Percentiles rank a stretch among this genome's conserved stretches.
Conservation (phyloP, 495 filamentous ascomycete species). For the Penicillium riverlandense region DNA sequence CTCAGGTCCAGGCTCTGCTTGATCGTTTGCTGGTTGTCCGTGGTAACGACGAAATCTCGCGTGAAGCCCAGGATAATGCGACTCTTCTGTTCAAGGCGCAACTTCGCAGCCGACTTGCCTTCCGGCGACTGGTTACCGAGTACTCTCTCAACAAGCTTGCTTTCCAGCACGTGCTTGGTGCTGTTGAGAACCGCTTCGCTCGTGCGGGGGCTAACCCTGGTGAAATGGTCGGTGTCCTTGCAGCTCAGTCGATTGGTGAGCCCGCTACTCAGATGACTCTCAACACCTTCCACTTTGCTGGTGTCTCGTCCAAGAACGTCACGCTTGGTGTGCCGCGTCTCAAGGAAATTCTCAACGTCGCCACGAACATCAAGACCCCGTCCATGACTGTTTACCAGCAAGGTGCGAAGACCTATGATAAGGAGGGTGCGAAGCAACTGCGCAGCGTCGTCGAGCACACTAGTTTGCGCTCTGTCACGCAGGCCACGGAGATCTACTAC, state of each 20-base stretch:
- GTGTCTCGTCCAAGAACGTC: slow-evolving; percentile 99
- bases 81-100: slow-evolving; percentile 87
- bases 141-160: slow-evolving; percentile 84
- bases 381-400: slow-evolving; percentile 92
- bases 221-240: slow-evolving; percentile 98
- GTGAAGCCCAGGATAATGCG: slow-evolving; percentile 81
- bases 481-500: slow-evolving; percentile 92
- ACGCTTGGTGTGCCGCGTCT: slow-evolving; percentile 97
- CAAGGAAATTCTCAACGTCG: slow-evolving; percentile 98
- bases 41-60: slow-evolving; percentile 71
- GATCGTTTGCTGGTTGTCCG: slow-evolving; percentile 75
- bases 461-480: slow-evolving; percentile 84
- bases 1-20: slow-evolving; percentile 67
- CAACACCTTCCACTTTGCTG: slow-evolving; percentile 71
- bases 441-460: slow-evolving; percentile 90
- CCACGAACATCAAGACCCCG: slow-evolving; percentile 96
- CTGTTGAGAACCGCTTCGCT: slow-evolving; percentile 79
- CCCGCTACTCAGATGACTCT: slow-evolving; percentile 95
- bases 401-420: slow-evolving; percentile 44
- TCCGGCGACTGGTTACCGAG: slow-evolving; percentile 79
- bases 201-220: slow-evolving; percentile 77
- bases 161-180: slow-evolving; percentile 87
- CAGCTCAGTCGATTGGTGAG: slow-evolving; percentile 97
- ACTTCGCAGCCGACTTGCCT: slow-evolving; percentile 81
- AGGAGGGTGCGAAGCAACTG: slow-evolving; percentile 77